These are phyloP conservation scores for Mortierella sp. DNA, from an alignment of 371 early-diverging fungal genomes.

Conservation along the genomic window DNA sequence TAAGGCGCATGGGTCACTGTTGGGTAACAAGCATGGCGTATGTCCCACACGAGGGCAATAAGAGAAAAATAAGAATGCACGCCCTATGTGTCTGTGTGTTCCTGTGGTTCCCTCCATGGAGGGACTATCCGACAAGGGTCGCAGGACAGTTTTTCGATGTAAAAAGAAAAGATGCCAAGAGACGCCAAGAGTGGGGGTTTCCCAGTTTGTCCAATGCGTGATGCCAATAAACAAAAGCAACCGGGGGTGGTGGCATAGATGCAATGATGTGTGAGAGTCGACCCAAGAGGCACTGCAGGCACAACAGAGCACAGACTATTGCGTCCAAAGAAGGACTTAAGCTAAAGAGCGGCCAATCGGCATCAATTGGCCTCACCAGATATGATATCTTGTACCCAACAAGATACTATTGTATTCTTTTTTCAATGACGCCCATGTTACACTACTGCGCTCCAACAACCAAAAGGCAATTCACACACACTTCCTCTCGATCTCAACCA, in stretches of 20 bases:
- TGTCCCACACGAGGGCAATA: neutral
- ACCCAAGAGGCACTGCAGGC: neutral
- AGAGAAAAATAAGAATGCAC: neutral
- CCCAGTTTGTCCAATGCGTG: neutral
- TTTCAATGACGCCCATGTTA: neutral
- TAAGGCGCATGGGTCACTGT: too few species aligned
- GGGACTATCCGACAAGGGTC: neutral
- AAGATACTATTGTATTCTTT: neutral
- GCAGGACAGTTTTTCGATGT: too few species aligned
- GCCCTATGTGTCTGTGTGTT: neutral
- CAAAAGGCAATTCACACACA: neutral
- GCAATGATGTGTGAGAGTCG: neutral
- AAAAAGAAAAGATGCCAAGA: neutral
- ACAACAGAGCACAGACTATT: too few species aligned
- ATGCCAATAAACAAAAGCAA: neutral
- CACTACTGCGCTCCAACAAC: neutral
- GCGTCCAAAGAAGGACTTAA: neutral
- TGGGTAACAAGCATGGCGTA: too few species aligned
- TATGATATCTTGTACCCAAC: neutral
- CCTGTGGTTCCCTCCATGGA: neutral
- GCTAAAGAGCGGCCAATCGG: neutral
- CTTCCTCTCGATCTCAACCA: too few species aligned
- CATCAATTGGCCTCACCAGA: neutral
- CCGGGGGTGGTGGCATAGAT: neutral
- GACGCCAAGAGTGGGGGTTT: neutral